Percentiles rank a stretch among this genome's conserved stretches.
Evolutionary conservation across 179 eudicot species (phyloP).

Genomic region (Dionaea muscipula): DNA sequence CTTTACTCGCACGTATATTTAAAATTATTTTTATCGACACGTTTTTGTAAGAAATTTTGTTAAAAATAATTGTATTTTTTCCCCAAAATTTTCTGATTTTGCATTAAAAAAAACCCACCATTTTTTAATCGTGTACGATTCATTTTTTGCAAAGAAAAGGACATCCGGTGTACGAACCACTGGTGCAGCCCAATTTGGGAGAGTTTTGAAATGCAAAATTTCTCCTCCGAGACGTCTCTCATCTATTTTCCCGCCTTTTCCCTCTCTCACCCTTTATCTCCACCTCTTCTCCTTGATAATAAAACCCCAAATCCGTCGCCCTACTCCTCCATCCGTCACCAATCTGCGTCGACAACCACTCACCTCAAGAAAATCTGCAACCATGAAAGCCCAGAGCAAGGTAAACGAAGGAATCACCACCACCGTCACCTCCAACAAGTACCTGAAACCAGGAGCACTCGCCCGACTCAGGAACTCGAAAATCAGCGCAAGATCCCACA

Average conservation of each 20-base stretch:
- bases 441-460: conserved; percentile 27
- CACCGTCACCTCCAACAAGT: conserved; percentile 23
- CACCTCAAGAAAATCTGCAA: neutral
- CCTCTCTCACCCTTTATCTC: conserved; percentile 1
- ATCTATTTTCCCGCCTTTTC: conserved; percentile 6
- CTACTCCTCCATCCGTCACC: neutral
- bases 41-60: too few species aligned
- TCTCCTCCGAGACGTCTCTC: neutral
- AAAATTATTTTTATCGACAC: too few species aligned
- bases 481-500: conserved; percentile 17
- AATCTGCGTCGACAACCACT: too few species aligned
- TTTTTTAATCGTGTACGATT: too few species aligned
- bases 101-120: too few species aligned
- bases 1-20: too few species aligned
- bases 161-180: too few species aligned
- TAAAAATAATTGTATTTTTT: too few species aligned
- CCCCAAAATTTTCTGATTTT: too few species aligned
- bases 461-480: conserved; percentile 26
- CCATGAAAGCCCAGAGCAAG: neutral
- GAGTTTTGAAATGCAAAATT: too few species aligned
- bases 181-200: too few species aligned
- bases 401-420: conserved; percentile 6
- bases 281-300: neutral
- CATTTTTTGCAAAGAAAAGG: too few species aligned
- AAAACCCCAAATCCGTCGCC: neutral